Evolutionary conservation across 768 basidiomycete genomes (phyloP).

Genomic region (Podaxis mareebaensis): DNA sequence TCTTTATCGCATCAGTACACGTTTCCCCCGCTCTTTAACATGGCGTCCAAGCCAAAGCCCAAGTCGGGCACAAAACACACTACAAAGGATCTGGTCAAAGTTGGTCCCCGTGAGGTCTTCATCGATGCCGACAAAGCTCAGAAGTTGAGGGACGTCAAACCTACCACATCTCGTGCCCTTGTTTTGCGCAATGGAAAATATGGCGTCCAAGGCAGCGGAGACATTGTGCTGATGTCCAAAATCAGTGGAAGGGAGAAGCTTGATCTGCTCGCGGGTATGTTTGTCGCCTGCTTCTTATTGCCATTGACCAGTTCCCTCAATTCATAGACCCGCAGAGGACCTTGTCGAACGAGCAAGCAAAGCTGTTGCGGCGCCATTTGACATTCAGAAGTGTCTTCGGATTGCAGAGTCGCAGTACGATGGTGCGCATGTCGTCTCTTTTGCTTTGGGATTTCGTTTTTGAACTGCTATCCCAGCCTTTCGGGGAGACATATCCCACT

Average conservation of each 20-base stretch:
- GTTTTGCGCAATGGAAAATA: constrained; percentile 74
- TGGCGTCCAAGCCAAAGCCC: constrained; percentile 26
- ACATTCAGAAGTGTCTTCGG: constrained; percentile 59
- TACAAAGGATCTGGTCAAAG: constrained; percentile 15
- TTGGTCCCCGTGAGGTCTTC: constrained; percentile 20
- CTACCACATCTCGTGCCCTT: constrained; percentile 72
- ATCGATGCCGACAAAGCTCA: constrained; percentile 13
- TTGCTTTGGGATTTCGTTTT: not conserved
- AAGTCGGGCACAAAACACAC: constrained; percentile 3
- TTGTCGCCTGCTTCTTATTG: constrained; percentile 11
- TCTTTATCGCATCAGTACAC: not conserved
- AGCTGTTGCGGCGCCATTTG: constrained; percentile 66
- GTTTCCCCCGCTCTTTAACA: constrained; percentile 9
- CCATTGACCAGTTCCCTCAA: constrained; percentile 11
- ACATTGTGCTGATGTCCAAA: constrained; percentile 55
- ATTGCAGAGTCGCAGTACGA: constrained; percentile 76
- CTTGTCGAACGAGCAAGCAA: constrained; percentile 55
- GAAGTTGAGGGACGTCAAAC: constrained; percentile 36
- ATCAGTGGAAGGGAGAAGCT: constrained; percentile 80
- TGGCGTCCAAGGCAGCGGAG: constrained; percentile 71
- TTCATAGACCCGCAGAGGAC: constrained; percentile 52
- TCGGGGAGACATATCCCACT: constrained; percentile 66
- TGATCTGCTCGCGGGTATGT: constrained; percentile 72
- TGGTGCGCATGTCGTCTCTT: constrained; percentile 43
- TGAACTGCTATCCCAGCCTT: constrained; percentile 43